Percentiles rank a stretch among this genome's conserved stretches.
These are phyloP conservation scores for Mycena metata DNA, from an alignment of 768 basidiomycete species.

Conservation along the genomic window DNA sequence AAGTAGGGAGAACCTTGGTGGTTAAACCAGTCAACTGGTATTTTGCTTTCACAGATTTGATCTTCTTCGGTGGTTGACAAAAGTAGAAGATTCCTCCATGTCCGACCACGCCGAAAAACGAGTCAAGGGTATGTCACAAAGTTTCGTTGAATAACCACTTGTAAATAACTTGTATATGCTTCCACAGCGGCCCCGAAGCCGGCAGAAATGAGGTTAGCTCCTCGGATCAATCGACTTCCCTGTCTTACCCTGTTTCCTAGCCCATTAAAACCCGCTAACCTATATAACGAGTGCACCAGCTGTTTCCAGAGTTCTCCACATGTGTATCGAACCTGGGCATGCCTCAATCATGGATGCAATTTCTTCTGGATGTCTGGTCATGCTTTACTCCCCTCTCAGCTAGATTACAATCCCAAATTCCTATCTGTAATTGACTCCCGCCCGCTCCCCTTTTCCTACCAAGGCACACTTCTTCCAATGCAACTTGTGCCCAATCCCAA, in stretches of 20 bases:
- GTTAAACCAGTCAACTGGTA: slow-evolving; percentile 36
- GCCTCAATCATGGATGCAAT: slow-evolving; percentile 70
- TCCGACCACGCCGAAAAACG: neutral
- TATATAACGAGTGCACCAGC: slow-evolving; percentile 51
- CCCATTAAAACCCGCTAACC: slow-evolving; percentile 31
- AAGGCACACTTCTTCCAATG: slow-evolving; percentile 53
- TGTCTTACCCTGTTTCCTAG: slow-evolving; percentile 27
- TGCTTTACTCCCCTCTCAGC: slow-evolving; percentile 46
- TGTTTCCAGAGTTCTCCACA: slow-evolving; percentile 63
- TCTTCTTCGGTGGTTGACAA: neutral
- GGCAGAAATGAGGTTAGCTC: neutral
- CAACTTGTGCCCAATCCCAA: slow-evolving; percentile 45
- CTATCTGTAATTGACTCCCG: slow-evolving; percentile 52
- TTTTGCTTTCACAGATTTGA: neutral
- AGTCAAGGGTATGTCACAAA: neutral
- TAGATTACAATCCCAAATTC: slow-evolving; percentile 66
- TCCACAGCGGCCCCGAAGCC: neutral
- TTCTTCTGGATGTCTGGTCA: slow-evolving; percentile 63
- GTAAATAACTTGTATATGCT: neutral
- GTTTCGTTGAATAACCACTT: too few species aligned
- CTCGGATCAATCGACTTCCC: neutral
- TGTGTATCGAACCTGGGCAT: slow-evolving; percentile 74
- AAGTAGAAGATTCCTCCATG: neutral
- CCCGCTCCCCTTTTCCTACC: slow-evolving; percentile 50
- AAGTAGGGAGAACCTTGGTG: slow-evolving; percentile 64